Percentiles rank a stretch among this genome's conserved stretches.
These are phyloP conservation scores for Silene noctiflora DNA, from an alignment of 179 eudicot species.

Conservation along the genomic window DNA sequence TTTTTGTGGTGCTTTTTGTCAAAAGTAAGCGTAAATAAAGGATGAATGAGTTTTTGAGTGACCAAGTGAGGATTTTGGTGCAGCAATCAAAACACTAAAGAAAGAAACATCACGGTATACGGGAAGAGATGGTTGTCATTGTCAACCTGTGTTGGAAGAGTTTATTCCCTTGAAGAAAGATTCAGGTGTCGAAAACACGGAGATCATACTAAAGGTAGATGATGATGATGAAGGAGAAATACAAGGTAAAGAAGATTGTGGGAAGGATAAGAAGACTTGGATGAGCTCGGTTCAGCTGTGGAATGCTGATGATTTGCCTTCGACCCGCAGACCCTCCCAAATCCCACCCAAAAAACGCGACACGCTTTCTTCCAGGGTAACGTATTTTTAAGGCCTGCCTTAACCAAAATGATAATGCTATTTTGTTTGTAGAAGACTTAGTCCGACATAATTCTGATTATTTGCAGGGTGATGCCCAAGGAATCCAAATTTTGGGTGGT, in stretches of 20 bases:
- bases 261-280: constrained; percentile 67
- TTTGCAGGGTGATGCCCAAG: constrained; percentile 14
- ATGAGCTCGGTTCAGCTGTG: constrained; percentile 83
- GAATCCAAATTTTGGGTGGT: too few species aligned
- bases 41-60: not conserved
- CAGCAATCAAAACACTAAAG: constrained; percentile 54
- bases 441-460: constrained; percentile 18
- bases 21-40: too few species aligned
- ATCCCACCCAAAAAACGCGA: not conserved
- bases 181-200: constrained; percentile 23
- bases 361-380: not conserved
- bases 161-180: constrained; percentile 64
- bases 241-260: constrained; percentile 16
- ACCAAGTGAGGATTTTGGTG: constrained; percentile 11
- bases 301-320: constrained; percentile 35
- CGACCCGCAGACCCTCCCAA: not conserved
- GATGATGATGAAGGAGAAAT: constrained; percentile 17
- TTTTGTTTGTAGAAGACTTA: not conserved
- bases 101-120: constrained; percentile 42
- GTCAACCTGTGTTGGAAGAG: constrained; percentile 60
- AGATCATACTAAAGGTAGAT: constrained; percentile 1
- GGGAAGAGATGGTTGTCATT: constrained; percentile 39
- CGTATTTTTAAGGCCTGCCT: not conserved
- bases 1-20: too few species aligned
- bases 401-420: too few species aligned